Evolutionary conservation across 768 basidiomycete species (phyloP).

Genomic region (Hygrophoropsis aurantiaca): DNA sequence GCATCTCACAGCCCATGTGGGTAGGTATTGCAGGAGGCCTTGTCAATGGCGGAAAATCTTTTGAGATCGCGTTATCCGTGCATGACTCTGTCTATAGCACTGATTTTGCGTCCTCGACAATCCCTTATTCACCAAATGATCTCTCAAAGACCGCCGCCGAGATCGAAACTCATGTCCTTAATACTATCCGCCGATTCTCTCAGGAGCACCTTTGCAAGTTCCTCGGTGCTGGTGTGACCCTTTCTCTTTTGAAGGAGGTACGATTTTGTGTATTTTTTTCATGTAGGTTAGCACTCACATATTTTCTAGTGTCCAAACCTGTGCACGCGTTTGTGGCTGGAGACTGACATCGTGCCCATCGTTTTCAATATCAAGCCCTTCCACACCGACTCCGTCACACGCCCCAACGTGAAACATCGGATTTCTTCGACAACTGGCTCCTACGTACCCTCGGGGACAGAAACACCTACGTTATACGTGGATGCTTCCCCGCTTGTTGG

Average conservation of each 20-base stretch:
- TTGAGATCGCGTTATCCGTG: conserved; percentile 75
- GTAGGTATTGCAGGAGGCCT: conserved; percentile 71
- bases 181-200: conserved; percentile 70
- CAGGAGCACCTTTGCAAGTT: conserved; percentile 83
- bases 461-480: conserved; percentile 72
- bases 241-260: conserved; percentile 70
- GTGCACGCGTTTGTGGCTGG: conserved; percentile 84
- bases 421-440: conserved; percentile 80
- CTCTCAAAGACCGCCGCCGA: conserved; percentile 55
- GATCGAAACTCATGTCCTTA: conserved; percentile 64
- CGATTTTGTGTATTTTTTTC: conserved; percentile 12
- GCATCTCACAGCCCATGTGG: conserved; percentile 74
- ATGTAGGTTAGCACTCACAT: conserved; percentile 15
- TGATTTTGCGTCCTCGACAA: conserved; percentile 62
- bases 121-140: conserved; percentile 52
- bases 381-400: conserved; percentile 77
- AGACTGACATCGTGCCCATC: conserved; percentile 79
- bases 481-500: conserved; percentile 53
- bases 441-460: conserved; percentile 72
- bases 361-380: conserved; percentile 85
- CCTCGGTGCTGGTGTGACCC: conserved; percentile 78
- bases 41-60: conserved; percentile 57
- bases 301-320: conserved; percentile 65
- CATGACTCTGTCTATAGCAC: conserved; percentile 87
- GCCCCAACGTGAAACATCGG: conserved; percentile 80